These are phyloP conservation scores for Suillus clintonianus DNA, from an alignment of 768 basidiomycete species.

Conservation along the genomic window DNA sequence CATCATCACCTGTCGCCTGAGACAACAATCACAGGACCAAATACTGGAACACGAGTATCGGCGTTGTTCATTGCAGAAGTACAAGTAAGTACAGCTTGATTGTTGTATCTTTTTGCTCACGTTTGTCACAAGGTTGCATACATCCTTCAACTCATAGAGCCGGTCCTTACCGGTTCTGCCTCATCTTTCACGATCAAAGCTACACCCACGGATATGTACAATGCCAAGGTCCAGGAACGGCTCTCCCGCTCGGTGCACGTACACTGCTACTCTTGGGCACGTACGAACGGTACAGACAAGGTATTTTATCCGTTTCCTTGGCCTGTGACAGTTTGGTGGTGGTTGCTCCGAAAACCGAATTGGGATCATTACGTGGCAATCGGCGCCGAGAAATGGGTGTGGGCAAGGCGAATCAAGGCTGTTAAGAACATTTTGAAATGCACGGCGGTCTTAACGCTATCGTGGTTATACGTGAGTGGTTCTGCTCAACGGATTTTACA, in stretches of 20 bases:
- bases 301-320: constrained; percentile 44
- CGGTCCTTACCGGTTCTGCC: constrained; percentile 26
- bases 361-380: constrained; percentile 38
- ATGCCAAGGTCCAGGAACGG: constrained; percentile 19
- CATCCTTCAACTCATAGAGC: constrained; percentile 28
- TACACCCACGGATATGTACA: constrained; percentile 27
- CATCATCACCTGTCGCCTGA: not conserved
- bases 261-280: constrained; percentile 44
- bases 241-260: constrained; percentile 22
- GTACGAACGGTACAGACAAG: constrained; percentile 37
- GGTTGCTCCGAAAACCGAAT: constrained; percentile 34
- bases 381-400: constrained; percentile 40
- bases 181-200: constrained; percentile 24
- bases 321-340: constrained; percentile 31
- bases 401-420: constrained; percentile 6
- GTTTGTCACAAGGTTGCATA: constrained; percentile 24
- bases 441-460: constrained; percentile 3
- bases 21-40: constrained; percentile 21
- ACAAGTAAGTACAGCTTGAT: constrained; percentile 19
- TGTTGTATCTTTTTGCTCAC: not conserved
- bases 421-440: constrained; percentile 7
- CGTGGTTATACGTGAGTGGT: constrained; percentile 10
- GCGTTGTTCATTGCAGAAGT: constrained; percentile 26
- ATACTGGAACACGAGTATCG: constrained; percentile 20
- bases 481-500: not conserved